Conservation (phyloP, 768 basidiomycete species). For the Boletus edulis region DNA sequence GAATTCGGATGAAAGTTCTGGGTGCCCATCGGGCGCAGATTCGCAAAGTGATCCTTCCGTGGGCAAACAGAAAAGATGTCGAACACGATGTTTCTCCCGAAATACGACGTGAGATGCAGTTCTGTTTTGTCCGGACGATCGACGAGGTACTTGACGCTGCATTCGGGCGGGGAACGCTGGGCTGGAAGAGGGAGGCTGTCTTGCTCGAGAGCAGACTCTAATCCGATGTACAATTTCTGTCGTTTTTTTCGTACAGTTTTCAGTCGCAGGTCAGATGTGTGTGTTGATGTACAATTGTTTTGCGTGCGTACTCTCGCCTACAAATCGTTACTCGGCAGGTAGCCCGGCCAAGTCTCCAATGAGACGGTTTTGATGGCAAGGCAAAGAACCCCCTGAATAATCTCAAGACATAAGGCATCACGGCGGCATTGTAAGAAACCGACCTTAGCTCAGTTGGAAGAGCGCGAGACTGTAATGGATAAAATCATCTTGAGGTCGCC, state of each 20-base stretch:
- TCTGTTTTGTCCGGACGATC: slow-evolving; percentile 78
- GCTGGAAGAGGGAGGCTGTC: slow-evolving; percentile 56
- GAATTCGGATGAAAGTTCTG: slow-evolving; percentile 89
- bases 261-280: neutral
- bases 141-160: slow-evolving; percentile 81
- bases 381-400: neutral
- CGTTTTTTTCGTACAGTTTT: neutral
- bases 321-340: neutral
- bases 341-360: neutral
- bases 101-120: slow-evolving; percentile 71
- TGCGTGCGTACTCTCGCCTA: neutral
- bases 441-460: slow-evolving; percentile 47
- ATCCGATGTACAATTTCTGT: neutral
- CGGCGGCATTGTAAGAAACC: neutral
- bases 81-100: slow-evolving; percentile 79
- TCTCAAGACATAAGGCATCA: neutral
- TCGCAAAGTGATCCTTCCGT: slow-evolving; percentile 80
- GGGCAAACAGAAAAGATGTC: slow-evolving; percentile 83
- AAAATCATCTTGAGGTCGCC: slow-evolving; percentile 51
- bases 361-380: too few species aligned
- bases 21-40: slow-evolving; percentile 88
- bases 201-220: slow-evolving; percentile 55
- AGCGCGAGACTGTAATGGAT: slow-evolving; percentile 46
- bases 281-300: neutral
- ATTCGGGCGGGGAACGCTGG: slow-evolving; percentile 67